These are phyloP conservation scores for Parasarocladium wereldwijsianum DNA, from an alignment of 2,329 filamentous ascomycete genomes.

Conservation along the genomic window DNA sequence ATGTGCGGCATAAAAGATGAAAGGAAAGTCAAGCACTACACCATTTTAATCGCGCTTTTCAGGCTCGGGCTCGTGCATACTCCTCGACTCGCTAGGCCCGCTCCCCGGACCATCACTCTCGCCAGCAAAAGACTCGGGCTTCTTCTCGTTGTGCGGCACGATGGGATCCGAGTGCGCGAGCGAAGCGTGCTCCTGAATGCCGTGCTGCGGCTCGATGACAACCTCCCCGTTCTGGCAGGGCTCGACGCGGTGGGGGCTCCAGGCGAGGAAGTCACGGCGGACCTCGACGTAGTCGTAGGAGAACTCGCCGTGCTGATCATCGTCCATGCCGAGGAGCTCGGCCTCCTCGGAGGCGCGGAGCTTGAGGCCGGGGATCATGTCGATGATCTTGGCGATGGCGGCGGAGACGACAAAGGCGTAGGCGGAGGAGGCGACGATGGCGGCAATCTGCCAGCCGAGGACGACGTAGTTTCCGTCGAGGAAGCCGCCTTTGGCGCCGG, in stretches of 20 bases:
- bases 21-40: neutral
- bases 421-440: constrained; percentile 48
- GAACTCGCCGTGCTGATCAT: constrained; percentile 81
- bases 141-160: constrained; percentile 10
- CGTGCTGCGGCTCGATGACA: constrained; percentile 50
- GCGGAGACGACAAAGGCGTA: constrained; percentile 65
- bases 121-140: constrained; percentile 4
- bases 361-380: constrained; percentile 62
- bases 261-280: constrained; percentile 74
- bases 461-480: constrained; percentile 60
- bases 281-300: constrained; percentile 87
- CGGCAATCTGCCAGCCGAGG: constrained; percentile 68
- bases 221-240: constrained; percentile 42
- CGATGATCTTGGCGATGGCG: constrained; percentile 58
- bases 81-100: constrained; percentile 3
- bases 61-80: neutral
- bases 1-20: neutral
- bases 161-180: constrained; percentile 14
- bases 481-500: constrained; percentile 51
- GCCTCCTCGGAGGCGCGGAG: constrained; percentile 70
- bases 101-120: constrained; percentile 2
- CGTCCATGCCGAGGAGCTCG: constrained; percentile 77
- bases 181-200: constrained; percentile 49
- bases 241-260: constrained; percentile 62
- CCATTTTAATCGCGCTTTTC: constrained; percentile 7